Evolutionary conservation across 2,329 filamentous ascomycete genomes (phyloP).

Genomic region (Tolypocladium sp.): DNA sequence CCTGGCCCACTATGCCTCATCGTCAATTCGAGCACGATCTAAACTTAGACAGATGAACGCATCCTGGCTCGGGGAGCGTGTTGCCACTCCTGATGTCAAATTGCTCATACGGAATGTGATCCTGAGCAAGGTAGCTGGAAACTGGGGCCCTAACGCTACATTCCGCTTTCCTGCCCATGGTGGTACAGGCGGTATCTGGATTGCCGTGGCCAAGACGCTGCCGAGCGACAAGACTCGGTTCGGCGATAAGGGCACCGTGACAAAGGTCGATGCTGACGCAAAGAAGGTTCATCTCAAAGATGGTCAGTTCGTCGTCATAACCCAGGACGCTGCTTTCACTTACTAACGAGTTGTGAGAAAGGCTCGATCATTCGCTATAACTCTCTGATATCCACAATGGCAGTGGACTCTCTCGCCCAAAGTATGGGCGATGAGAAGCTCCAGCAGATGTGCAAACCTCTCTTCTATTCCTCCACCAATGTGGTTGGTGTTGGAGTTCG

Average conservation of each 20-base stretch:
- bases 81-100: constrained; percentile 94
- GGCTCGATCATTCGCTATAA: constrained; percentile 75
- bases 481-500: constrained; percentile 94
- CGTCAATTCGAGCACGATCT: neutral
- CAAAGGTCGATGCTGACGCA: constrained; percentile 75
- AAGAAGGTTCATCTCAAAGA: constrained; percentile 77
- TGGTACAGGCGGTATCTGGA: constrained; percentile 98
- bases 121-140: constrained; percentile 88
- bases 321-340: neutral
- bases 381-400: constrained; percentile 94
- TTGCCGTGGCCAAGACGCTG: constrained; percentile 85
- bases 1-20: neutral
- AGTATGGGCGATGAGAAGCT: constrained; percentile 83
- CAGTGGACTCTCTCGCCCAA: constrained; percentile 80
- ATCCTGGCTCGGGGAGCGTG: constrained; percentile 95
- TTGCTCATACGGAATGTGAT: constrained; percentile 87
- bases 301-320: constrained; percentile 34
- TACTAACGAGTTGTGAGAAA: neutral
- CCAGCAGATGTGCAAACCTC: constrained; percentile 71
- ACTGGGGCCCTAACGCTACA: constrained; percentile 96
- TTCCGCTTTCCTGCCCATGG: constrained; percentile 96
- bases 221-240: constrained; percentile 88
- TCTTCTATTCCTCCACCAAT: constrained; percentile 96
- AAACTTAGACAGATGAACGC: constrained; percentile 76
- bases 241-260: constrained; percentile 74